Percentiles rank a stretch among this genome's conserved stretches.
Conservation (phyloP, 441 rosid species). For the Erodium moschatum region DNA sequence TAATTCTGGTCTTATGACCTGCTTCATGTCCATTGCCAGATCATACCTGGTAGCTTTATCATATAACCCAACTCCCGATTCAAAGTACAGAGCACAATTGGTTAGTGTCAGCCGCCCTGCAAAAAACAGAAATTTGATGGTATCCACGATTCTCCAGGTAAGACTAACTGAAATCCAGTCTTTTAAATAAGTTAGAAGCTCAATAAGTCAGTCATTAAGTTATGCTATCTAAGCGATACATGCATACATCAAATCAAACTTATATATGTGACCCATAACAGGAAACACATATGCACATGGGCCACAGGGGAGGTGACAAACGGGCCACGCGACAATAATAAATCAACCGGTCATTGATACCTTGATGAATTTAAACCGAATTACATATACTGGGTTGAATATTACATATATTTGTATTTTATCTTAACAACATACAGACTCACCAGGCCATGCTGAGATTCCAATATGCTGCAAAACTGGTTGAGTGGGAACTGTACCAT, state of each 20-base stretch:
- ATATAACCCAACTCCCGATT: constrained; percentile 69
- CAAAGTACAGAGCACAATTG: constrained; percentile 71
- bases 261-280: no score
- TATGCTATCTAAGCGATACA: neutral
- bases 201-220: neutral
- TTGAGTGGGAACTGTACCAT: constrained; percentile 75
- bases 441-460: constrained; percentile 92
- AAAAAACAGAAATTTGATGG: constrained; percentile 25
- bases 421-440: no score
- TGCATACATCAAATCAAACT: neutral
- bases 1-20: constrained; percentile 76
- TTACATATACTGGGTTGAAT: no score
- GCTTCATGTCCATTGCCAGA: constrained; percentile 59
- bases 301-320: no score
- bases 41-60: constrained; percentile 77
- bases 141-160: constrained; percentile 16
- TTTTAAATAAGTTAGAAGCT: neutral
- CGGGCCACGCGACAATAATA: no score
- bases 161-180: constrained; percentile 1
- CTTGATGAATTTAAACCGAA: no score
- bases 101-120: constrained; percentile 81
- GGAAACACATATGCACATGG: no score
- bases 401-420: no score
- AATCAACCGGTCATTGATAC: no score
- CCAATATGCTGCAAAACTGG: constrained; percentile 94